These are phyloP conservation scores for Pilasporangium apinafurcum DNA, from an alignment of 352 stramenopile species.

Conservation along the genomic window DNA sequence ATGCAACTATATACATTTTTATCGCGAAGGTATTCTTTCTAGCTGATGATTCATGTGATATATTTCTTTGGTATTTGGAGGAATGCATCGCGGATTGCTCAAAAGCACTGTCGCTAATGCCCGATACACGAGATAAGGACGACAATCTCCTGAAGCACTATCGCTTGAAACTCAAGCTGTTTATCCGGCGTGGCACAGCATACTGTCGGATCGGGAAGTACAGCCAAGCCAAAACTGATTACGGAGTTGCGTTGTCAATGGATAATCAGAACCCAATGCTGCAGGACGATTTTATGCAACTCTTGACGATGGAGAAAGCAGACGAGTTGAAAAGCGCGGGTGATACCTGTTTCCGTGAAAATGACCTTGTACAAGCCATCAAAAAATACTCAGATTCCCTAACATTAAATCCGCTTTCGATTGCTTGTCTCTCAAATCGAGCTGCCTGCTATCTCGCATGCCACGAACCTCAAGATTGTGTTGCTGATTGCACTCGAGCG, in stretches of 20 bases:
- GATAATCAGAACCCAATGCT: slow-evolving; percentile 63
- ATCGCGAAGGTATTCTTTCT: neutral
- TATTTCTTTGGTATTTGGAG: slow-evolving; percentile 6
- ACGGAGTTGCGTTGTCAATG: slow-evolving; percentile 70
- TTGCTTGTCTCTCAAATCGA: slow-evolving; percentile 73
- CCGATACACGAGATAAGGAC: slow-evolving; percentile 35
- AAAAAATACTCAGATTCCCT: slow-evolving; percentile 56
- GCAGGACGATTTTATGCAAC: slow-evolving; percentile 59
- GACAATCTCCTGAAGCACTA: slow-evolving; percentile 37
- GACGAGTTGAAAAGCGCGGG: slow-evolving; percentile 41
- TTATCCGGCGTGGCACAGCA: slow-evolving; percentile 62
- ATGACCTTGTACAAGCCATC: slow-evolving; percentile 32
- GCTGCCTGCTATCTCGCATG: slow-evolving; percentile 56
- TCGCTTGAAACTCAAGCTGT: slow-evolving; percentile 68
- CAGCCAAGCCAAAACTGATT: slow-evolving; percentile 69
- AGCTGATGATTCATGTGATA: neutral
- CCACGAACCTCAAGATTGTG: slow-evolving; percentile 36
- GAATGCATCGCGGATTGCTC: slow-evolving; percentile 66
- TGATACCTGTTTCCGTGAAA: slow-evolving; percentile 34
- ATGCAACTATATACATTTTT: slow-evolving; percentile 5
- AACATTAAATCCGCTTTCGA: slow-evolving; percentile 42
- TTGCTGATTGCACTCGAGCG: slow-evolving; percentile 53
- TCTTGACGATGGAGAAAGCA: slow-evolving; percentile 50
- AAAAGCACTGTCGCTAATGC: slow-evolving; percentile 52
- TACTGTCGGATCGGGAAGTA: slow-evolving; percentile 56